Evolutionary conservation across 129 eudicot genomes (phyloP).

Genomic region (Flaveria linearis): DNA sequence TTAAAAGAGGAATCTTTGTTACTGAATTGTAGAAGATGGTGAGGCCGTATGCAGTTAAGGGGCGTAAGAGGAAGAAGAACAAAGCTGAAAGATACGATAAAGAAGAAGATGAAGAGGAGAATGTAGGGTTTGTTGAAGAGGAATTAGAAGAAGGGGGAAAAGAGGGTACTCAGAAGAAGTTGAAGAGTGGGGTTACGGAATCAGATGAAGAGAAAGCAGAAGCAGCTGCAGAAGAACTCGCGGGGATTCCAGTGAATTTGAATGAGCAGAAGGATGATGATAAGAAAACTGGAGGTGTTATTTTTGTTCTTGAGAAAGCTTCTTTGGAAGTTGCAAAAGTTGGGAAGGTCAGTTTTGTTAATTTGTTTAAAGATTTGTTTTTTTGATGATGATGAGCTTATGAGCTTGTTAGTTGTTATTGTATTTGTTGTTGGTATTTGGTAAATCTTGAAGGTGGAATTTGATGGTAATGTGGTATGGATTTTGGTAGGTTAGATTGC

Average conservation of each 20-base stretch:
- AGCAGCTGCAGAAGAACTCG: conserved; percentile 45
- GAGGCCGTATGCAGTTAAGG: conserved; percentile 65
- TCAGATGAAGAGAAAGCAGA: conserved; percentile 53
- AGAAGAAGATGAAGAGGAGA: conserved; percentile 47
- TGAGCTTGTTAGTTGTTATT: background rate
- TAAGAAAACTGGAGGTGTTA: conserved; percentile 56
- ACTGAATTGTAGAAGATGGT: conserved; percentile 46
- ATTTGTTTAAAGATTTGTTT: background rate
- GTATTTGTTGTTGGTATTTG: background rate
- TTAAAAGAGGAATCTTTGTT: background rate
- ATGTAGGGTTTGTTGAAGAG: conserved; percentile 38
- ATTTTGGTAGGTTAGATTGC: too few species aligned
- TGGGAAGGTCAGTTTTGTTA: conserved; percentile 66
- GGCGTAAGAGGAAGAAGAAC: conserved; percentile 72
- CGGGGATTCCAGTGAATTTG: conserved; percentile 69
- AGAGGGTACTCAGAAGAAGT: conserved; percentile 34
- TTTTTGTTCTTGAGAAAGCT: conserved; percentile 83
- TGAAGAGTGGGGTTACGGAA: conserved; percentile 34
- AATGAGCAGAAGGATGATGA: conserved; percentile 36
- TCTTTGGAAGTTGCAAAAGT: conserved; percentile 93
- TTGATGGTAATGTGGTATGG: background rate
- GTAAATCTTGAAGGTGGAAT: background rate
- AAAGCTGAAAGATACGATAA: conserved; percentile 48
- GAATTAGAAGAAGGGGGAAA: conserved; percentile 28
- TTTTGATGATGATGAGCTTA: background rate